Evolutionary conservation across 345 rosid genomes (phyloP).

Genomic region (Brassica incana): DNA sequence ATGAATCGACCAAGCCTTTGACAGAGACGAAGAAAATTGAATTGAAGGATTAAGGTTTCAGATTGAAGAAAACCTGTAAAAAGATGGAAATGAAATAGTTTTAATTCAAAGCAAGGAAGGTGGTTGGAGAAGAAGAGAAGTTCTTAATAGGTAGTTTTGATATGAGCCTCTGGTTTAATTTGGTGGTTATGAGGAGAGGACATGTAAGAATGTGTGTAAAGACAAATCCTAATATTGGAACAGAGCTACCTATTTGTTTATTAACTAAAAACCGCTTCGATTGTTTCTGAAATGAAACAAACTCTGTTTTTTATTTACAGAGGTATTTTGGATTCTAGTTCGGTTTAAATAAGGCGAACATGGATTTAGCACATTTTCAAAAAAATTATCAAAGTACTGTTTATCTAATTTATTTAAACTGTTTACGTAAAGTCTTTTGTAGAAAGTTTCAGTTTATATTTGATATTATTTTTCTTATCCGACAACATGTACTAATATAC

Average conservation of each 20-base stretch:
- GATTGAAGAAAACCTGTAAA: slow-evolving; percentile 18
- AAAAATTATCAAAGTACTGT: not conserved
- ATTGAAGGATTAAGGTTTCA: slow-evolving; percentile 8
- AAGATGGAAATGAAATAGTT: slow-evolving; percentile 2
- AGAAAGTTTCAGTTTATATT: not conserved
- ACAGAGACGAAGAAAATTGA: slow-evolving; percentile 14
- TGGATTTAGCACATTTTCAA: not conserved
- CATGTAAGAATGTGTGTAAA: slow-evolving; percentile 29
- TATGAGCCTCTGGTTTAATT: slow-evolving; percentile 38
- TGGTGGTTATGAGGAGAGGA: slow-evolving; percentile 29
- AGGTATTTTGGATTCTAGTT: not conserved
- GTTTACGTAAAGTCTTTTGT: not conserved
- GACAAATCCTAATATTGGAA: slow-evolving; percentile 35
- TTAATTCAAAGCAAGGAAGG: slow-evolving; percentile 1
- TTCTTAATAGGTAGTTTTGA: slow-evolving; percentile 4
- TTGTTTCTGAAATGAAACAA: slow-evolving; percentile 17
- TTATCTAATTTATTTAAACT: not conserved
- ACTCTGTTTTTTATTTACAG: not conserved
- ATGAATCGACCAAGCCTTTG: slow-evolving; percentile 20
- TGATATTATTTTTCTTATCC: not conserved
- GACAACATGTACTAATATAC: not conserved
- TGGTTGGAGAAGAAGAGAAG: slow-evolving; percentile 32
- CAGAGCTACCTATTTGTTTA: slow-evolving; percentile 14
- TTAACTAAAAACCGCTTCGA: slow-evolving; percentile 20
- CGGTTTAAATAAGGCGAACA: not conserved